Base-by-base conservation (phyloP, 495 filamentous ascomycete genomes). In the Staphylotrichum longicolle region DNA sequence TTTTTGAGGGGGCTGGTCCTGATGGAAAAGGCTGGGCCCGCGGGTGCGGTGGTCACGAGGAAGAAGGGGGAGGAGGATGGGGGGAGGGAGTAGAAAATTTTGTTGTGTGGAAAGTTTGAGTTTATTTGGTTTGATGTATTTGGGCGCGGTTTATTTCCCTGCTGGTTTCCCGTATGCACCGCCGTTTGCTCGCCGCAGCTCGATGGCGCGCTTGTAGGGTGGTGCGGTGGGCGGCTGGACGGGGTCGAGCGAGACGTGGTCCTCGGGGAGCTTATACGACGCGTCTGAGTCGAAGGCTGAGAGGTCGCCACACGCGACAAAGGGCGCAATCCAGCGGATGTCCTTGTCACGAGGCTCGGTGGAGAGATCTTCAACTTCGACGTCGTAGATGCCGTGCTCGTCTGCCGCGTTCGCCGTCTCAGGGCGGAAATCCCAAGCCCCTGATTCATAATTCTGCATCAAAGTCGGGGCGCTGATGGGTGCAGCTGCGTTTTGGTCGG, bases 201-300 rank as follows among this genome's bases (percentile, higher is more conserved):
- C 94, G 60, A 98, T 77, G 4, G 95, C 94, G 14, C 85, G 83
- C 71, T 92, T 92, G 63, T 98, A 98, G 0, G 94, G 95, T 2
- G 94, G 94, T 7, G 95, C 95, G 9, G 92, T 98, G 6, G 94
- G 94, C 6, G 93, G 93, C 63, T 97, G 94, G n/a, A 98, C 83
- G 0, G 94, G 94, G 71, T 96, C 93, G 39, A 97, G 83, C 56
- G 85, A 91, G 45, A 90, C 82, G 66, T 91, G 82, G 55, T 81
- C 80, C 10, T 82, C 80, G 2, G 94, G 92, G 9, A 98, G 78
- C 62, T 87, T 82, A 75, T 97, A 96, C 2, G 91, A 90, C 20
- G 94, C 94, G 80, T 98, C 94, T 0, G 93, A 89, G 73, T 98
- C 94, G 78, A 87, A 97, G 7, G 89, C 86, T 4, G 90, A 93